Base-by-base conservation (phyloP, 2,329 filamentous ascomycete genomes). In the Lasiodiplodia gonubiensis region DNA sequence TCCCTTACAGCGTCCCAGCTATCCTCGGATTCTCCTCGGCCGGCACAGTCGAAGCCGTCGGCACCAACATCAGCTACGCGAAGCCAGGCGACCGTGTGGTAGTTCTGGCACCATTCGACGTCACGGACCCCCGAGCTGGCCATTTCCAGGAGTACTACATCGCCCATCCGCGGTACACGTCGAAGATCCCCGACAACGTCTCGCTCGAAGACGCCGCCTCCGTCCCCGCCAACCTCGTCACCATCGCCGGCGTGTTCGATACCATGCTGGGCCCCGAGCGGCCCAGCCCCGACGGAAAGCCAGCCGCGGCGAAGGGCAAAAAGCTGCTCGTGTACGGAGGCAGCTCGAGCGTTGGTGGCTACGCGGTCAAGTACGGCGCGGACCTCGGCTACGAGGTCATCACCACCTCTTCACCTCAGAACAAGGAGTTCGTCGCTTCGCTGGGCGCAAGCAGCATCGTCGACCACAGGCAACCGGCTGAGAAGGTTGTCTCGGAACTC, bases 271-370 rank as follows among this genome's bases (percentile, higher is more conserved):
- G 65, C 11, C 63, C 72, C 16, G 63, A 66, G 64, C 16, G 23
- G 25, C 2, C 49, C 52, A 16, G 65, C 68, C 4, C 68, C 71
- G 27, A 68, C 70, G 11, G 54, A 71, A 68, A 68, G 70, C 33
- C 69, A 0, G 68, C 67, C 1, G 67, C 49, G n/a, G 70, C 73
- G 7, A 60, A 72, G 25, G 71, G 70, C 2, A 75, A 73, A 70
- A 79, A 73, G 27, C 67, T 79, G 10, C 67, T 80, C 6, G 71
- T 80, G 48, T 80, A 75, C 69, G 77, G 78, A 14, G 77, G 77
- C 4, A 72, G 72, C 8, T 73, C 74, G 11, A 73, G 70, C 37
- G 69, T 75, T 27, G 77, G 77, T 6, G 68, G 70, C 14, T 63
- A 72, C n/a, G 71, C 74, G 4, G 69, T 78, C 37, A 72, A 77